These are phyloP conservation scores for Striga asiatica DNA, from an alignment of 257 asterid genomes.

Conservation along the genomic window DNA sequence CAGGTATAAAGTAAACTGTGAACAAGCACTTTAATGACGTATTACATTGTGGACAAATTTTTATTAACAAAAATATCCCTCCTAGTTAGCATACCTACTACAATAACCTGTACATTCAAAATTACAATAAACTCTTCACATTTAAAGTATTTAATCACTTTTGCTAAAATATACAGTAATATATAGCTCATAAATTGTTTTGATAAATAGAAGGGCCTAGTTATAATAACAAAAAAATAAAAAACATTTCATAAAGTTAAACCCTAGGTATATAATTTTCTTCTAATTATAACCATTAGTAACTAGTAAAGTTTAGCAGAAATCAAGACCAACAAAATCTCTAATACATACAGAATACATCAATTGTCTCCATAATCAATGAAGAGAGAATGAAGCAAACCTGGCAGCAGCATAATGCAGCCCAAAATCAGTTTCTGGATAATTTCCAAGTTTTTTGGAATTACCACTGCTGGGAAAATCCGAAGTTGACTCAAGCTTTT, in stretches of 20 bases:
- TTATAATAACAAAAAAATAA: too few species aligned
- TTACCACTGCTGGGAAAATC: constrained; percentile 40
- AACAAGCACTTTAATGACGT: too few species aligned
- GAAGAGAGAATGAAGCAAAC: constrained; percentile 27
- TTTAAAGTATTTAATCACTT: too few species aligned
- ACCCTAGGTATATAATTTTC: background rate
- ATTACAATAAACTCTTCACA: too few species aligned
- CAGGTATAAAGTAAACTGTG: too few species aligned
- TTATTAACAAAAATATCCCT: too few species aligned
- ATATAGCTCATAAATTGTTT: too few species aligned
- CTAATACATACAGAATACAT: background rate
- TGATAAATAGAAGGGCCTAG: too few species aligned
- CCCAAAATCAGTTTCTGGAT: constrained; percentile 45
- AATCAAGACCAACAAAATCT: constrained; percentile 4
- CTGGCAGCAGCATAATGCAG: constrained; percentile 59
- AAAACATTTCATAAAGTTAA: background rate
- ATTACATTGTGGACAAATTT: too few species aligned
- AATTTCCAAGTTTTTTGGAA: constrained; percentile 42
- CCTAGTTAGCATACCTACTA: too few species aligned
- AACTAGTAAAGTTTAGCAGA: background rate
- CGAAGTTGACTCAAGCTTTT: constrained; percentile 52
- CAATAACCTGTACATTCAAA: too few species aligned
- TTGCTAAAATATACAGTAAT: too few species aligned
- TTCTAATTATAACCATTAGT: background rate
- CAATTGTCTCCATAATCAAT: background rate